Percentiles rank a stretch among this genome's conserved stretches.
Conservation (phyloP, 441 rosid genomes). For the Pelargonium fulgidum region DNA sequence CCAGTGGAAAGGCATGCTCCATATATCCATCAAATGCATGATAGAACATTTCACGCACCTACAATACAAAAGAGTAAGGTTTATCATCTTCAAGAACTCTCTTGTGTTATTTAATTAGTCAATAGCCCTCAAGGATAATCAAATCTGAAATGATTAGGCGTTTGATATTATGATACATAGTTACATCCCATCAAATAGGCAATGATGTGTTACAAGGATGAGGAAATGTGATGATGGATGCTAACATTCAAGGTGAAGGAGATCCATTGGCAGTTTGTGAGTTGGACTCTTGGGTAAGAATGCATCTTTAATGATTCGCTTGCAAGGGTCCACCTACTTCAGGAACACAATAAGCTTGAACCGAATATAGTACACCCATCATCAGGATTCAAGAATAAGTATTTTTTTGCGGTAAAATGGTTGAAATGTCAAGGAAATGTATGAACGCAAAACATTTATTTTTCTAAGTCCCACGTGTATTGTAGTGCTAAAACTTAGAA, state of each 20-base stretch:
- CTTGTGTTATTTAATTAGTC: neutral
- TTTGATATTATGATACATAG: neutral
- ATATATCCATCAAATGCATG: conserved; percentile 95
- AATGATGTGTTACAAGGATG: neutral
- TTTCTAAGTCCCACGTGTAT: neutral
- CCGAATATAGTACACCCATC: neutral
- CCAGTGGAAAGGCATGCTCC: conserved; percentile 92
- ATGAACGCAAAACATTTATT: neutral
- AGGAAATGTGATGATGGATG: neutral
- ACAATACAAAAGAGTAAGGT: conserved; percentile 16
- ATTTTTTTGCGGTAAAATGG: neutral
- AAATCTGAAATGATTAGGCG: neutral
- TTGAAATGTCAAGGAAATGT: neutral
- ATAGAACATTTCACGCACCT: conserved; percentile 98
- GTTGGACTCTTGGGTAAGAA: neutral
- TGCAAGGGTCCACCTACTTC: neutral
- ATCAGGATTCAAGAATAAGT: neutral
- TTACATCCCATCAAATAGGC: neutral
- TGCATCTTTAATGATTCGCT: neutral
- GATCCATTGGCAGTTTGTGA: neutral
- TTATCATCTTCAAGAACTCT: neutral
- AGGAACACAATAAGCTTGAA: conserved; percentile 2
- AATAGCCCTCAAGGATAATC: neutral
- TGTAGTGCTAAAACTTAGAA: neutral
- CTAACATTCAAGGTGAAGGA: neutral